Base-by-base conservation (phyloP, 176 grass and related monocot genomes). In the Dactylis glomerata region DNA sequence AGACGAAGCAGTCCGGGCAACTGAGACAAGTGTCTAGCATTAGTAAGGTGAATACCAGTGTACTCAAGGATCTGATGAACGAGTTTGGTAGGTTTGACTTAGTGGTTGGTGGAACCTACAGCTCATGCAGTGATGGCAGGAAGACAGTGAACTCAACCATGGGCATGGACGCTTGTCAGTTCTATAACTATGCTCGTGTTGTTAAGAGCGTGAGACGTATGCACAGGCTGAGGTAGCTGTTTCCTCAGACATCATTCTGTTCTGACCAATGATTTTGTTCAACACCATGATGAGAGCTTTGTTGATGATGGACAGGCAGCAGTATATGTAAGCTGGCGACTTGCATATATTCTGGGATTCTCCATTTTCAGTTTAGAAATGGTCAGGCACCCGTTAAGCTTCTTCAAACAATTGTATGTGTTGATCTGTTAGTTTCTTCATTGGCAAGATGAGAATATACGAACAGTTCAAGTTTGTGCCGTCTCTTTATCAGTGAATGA, bases 71-170 rank as follows among this genome's bases (percentile, higher is more conserved):
- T 1, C 81, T 97, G 2, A 2, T 92, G 6, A 61, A 31, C 2
- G 82, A 91, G 24, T 97, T 97, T 44, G 92, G 90, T 28, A 90
- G 90, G 20, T 92, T 97, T 75, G 95, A 97, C 28, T 61, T 97
- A 8, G 40, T 97, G 27, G 27, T 97, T 0, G 88, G 95, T 51
- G 89, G 84, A 10, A 90, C 90, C 50, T 89, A 77, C 5, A 82
- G 67, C 5, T 44, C 82, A 28, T 79, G 24, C 20, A 76, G 31
- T 44, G 92, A 3, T 36, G 5, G 83, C 22, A 41, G 76, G 10
- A 69, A 31, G 16, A 90, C 83, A 16, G n/a, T 87, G 16, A 40
- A 40, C 5, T 8, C 84, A 19, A 32, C 75, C 10, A 91, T 93
- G 83, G 89, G 92, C 6, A 87, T 94, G 83, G 90, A 92, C 65